Conservation (phyloP, 2,329 filamentous ascomycete genomes). For the Colletotrichum sp. region DNA sequence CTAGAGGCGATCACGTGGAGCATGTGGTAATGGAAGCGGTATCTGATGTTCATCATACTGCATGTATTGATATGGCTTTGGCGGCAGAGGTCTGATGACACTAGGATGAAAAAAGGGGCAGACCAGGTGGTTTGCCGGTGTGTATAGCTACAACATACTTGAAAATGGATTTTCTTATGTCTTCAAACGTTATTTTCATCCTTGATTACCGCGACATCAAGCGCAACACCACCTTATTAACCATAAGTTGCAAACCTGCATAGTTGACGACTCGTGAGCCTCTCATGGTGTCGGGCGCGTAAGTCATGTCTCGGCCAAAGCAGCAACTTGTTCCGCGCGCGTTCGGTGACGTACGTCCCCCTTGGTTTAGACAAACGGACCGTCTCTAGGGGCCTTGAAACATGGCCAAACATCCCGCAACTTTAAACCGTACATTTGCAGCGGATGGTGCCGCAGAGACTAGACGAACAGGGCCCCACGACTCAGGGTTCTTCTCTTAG, state of each 20-base stretch:
- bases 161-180: conserved; percentile 15
- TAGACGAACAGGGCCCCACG: not conserved
- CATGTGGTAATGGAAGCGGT: not conserved
- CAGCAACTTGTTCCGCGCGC: not conserved
- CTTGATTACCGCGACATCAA: accelerated
- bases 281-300: not conserved
- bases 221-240: accelerated
- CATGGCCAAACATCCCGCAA: not conserved
- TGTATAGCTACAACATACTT: conserved; percentile 17
- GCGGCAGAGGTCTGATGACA: not conserved
- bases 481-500: not conserved
- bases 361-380: not conserved
- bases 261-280: not conserved
- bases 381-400: not conserved
- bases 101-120: not conserved
- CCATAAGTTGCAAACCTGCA: accelerated
- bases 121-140: not conserved
- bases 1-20: not conserved
- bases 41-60: not conserved
- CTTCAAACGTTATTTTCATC: not conserved
- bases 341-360: accelerated
- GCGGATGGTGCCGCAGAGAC: not conserved
- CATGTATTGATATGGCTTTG: conserved; percentile 13
- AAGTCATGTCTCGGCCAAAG: not conserved
- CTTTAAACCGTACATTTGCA: not conserved